These are phyloP conservation scores for Nidula microcarpa DNA, from an alignment of 768 basidiomycete genomes.

Conservation along the genomic window DNA sequence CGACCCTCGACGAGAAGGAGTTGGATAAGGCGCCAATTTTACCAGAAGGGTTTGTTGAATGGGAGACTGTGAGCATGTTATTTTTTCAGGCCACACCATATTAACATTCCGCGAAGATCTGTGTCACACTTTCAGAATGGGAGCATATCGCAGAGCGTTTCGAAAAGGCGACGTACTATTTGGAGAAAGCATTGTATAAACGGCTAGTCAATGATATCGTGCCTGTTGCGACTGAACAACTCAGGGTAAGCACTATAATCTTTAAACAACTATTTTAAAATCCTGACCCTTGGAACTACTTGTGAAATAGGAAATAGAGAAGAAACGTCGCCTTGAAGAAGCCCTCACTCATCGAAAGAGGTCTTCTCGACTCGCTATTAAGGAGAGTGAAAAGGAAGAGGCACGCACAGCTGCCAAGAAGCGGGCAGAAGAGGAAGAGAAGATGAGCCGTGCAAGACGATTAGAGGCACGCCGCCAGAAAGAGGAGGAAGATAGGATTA, in stretches of 20 bases:
- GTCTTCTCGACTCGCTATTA: constrained; percentile 82
- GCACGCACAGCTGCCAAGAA: constrained; percentile 55
- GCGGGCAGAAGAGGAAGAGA: constrained; percentile 67
- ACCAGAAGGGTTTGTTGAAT: constrained; percentile 66
- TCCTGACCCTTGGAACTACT: neutral
- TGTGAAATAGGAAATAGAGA: constrained; percentile 51
- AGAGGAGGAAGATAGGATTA: constrained; percentile 51
- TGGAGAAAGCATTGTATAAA: constrained; percentile 78
- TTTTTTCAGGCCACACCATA: neutral
- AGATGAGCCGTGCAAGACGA: constrained; percentile 58
- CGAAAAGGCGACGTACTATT: constrained; percentile 69
- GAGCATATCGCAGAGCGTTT: constrained; percentile 75
- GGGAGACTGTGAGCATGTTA: constrained; percentile 74
- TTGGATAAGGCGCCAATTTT: constrained; percentile 5
- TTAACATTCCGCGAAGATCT: constrained; percentile 49
- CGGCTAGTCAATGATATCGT: constrained; percentile 62
- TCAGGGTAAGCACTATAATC: constrained; percentile 45
- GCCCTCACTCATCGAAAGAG: constrained; percentile 85
- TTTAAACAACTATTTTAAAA: neutral
- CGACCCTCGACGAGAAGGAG: constrained; percentile 5
- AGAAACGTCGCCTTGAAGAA: constrained; percentile 62
- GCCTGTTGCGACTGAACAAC: constrained; percentile 64
- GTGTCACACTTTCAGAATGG: constrained; percentile 83
- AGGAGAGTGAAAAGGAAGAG: constrained; percentile 78
- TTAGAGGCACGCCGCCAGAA: constrained; percentile 52